Conservation (phyloP, 2,329 filamentous ascomycete genomes). For the Diaporthe batatas region DNA sequence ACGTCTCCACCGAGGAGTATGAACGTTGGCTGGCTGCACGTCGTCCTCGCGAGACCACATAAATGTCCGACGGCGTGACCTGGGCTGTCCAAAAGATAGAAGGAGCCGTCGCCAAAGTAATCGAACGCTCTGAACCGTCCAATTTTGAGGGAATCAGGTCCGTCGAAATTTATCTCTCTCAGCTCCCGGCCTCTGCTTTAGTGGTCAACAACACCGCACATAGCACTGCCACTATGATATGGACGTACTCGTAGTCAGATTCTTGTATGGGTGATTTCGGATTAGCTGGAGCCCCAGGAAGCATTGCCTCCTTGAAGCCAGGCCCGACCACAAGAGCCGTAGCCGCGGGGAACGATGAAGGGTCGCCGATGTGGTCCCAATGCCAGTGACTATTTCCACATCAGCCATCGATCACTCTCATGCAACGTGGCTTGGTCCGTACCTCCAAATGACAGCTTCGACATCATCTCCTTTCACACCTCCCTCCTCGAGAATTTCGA, state of each 20-base stretch:
- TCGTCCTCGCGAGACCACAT: conserved; percentile 50
- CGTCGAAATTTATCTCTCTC: conserved; percentile 22
- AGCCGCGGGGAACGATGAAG: conserved; percentile 54
- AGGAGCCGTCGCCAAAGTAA: conserved; percentile 50
- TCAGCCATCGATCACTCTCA: conserved; percentile 34
- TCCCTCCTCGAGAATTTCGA: no score
- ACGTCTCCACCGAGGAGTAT: conserved; percentile 54
- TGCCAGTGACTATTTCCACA: conserved; percentile 53
- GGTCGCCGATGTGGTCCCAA: conserved; percentile 62
- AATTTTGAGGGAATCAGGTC: conserved; percentile 46
- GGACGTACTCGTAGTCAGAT: conserved; percentile 46
- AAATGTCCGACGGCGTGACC: conserved; percentile 51
- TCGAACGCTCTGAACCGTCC: conserved; percentile 49
- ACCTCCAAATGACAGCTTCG: conserved; percentile 36
- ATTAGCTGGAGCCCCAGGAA: conserved; percentile 57
- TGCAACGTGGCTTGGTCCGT: neutral
- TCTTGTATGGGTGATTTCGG: conserved; percentile 46
- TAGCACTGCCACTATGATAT: neutral
- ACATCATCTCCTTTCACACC: neutral
- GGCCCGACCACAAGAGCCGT: conserved; percentile 61
- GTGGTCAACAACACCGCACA: neutral
- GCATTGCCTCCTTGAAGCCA: conserved; percentile 55
- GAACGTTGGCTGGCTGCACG: conserved; percentile 46
- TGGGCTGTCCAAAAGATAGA: conserved; percentile 51
- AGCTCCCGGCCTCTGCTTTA: conserved; percentile 23